Evolutionary conservation across 2,329 filamentous ascomycete species (phyloP), one percentile per base, ranked within the genome.

Genomic region (Paraphoma chrysanthemicola): DNA sequence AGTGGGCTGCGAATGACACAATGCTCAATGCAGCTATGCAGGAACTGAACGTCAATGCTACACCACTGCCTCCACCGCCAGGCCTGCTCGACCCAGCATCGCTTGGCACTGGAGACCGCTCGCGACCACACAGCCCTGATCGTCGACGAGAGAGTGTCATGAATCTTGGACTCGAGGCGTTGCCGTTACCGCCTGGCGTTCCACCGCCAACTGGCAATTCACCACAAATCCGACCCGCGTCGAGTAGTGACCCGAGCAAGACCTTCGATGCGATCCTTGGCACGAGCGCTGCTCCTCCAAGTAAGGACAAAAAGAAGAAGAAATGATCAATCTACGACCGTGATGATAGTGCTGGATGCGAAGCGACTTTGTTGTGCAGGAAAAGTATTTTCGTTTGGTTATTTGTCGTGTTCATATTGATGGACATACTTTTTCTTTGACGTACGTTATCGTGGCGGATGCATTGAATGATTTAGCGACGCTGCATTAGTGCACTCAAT

Each of bases 1-100:
- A 83, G 63, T 90, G 88, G 88, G 81, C 81, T 8, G 77, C 79
- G 10, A 63, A 72, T 44, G 73, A 74, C 45, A 69, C 59, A 0
- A 48, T 76, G 18, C 58, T 77, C 31, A 68, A 69, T 10, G 72
- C 71, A 6, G 75, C 75, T 3, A 72, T 76, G 59, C 64, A 73
- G 16, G 75, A 78, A 44, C 53, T 74, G 33, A 68, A 68, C 31
- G 66, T 69, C 10, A 59, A 67, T 14, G 66, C 68, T 16, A 56
- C 67, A 11, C 71, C 72, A 14, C 65, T 77, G 9, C 70, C 70
- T 10, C 69, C 73, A 18, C 73, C 73, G 6, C 71, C 72, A 5
- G 59, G 60, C 14, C 55, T 75, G 16, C 61, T 72, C 4, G 68
- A 67, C 31, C 66, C 71, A 36, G 33, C 33, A 3, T 3, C 33